A percentile compares a stretch with the other conserved stretches of the same genome.
Evolutionary conservation across 2,329 filamentous ascomycete species (phyloP).

Genomic region (Mariannaea elegans): DNA sequence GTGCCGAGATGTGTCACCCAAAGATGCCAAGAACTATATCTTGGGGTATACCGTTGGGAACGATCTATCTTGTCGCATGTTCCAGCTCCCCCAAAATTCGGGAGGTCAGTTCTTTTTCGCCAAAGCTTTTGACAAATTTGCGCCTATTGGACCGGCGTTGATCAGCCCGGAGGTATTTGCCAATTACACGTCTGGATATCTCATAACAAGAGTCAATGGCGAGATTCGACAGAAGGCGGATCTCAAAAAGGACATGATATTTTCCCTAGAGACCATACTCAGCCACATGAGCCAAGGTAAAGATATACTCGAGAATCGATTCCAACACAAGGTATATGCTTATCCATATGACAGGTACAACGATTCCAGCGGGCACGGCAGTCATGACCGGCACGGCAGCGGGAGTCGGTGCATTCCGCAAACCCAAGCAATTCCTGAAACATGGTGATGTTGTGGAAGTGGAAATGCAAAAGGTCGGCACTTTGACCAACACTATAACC

Average conservation of each 20-base stretch:
- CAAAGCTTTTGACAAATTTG: constrained; percentile 9
- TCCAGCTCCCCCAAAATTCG: neutral
- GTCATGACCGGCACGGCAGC: neutral
- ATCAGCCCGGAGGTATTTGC: neutral
- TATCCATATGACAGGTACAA: neutral
- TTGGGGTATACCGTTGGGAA: constrained; percentile 1
- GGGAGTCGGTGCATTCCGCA: neutral
- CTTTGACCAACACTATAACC: constrained; percentile 8
- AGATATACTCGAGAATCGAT: neutral
- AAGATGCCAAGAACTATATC: neutral
- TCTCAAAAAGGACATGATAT: neutral
- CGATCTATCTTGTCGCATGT: neutral
- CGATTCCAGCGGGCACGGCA: neutral
- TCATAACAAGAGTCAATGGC: neutral
- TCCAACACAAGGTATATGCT: neutral
- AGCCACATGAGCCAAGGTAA: neutral
- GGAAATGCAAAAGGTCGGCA: neutral
- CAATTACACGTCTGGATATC: neutral
- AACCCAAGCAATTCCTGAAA: neutral
- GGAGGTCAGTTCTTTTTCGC: neutral
- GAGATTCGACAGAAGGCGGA: neutral
- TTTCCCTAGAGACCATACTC: neutral
- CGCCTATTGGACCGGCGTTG: neutral
- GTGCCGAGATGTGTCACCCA: neutral
- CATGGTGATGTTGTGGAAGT: constrained; percentile 8